A percentile compares a stretch with the other conserved stretches of the same genome.
Evolutionary conservation across 768 basidiomycete genomes (phyloP).

Genomic region (Boletus rufocinnamomeus): DNA sequence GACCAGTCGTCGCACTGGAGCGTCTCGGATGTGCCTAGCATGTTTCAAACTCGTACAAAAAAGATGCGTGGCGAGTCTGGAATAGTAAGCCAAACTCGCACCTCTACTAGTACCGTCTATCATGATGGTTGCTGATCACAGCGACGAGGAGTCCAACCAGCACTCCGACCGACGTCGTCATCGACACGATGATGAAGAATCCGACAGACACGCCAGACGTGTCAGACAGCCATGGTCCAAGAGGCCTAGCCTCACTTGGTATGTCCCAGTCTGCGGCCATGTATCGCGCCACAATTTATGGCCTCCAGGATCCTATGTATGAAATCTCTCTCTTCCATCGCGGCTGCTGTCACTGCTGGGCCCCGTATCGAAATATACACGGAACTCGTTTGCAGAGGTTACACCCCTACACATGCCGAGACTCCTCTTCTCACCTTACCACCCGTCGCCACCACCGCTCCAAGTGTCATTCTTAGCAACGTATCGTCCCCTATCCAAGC

Average conservation of each 20-base stretch:
- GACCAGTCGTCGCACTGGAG: too few species aligned
- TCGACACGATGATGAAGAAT: neutral
- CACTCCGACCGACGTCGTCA: neutral
- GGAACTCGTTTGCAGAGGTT: slow-evolving; percentile 4
- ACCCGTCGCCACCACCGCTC: neutral
- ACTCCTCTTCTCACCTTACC: neutral
- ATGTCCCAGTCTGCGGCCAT: neutral
- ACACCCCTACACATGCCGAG: neutral
- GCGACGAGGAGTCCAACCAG: neutral
- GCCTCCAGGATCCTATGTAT: slow-evolving; percentile 1
- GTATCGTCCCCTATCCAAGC: neutral
- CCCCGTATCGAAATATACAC: slow-evolving; percentile 8
- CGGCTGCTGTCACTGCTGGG: slow-evolving; percentile 1
- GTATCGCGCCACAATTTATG: neutral
- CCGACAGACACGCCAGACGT: neutral
- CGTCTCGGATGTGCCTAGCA: too few species aligned
- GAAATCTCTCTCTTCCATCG: slow-evolving; percentile 5
- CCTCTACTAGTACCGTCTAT: neutral
- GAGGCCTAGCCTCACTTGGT: neutral
- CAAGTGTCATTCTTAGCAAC: neutral
- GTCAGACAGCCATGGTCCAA: neutral
- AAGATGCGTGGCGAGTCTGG: too few species aligned
- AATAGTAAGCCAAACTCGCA: neutral
- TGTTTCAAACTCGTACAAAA: too few species aligned
- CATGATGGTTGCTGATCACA: neutral